Percentiles rank a stretch among this genome's conserved stretches.
These are phyloP conservation scores for Endoconidiophora polonica DNA, from an alignment of 2,329 filamentous ascomycete genomes.

Conservation along the genomic window DNA sequence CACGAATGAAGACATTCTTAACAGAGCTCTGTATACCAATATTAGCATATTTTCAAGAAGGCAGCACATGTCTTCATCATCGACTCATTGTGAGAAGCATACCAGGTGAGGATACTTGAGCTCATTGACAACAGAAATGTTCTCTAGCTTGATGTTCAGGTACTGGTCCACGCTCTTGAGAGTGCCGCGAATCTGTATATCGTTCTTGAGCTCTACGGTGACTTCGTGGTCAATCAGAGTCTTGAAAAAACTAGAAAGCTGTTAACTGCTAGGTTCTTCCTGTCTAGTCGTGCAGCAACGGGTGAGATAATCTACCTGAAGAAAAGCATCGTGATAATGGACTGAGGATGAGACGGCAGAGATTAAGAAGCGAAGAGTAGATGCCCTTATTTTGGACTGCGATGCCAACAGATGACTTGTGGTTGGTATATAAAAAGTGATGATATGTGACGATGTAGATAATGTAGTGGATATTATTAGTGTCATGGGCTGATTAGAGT, in stretches of 20 bases:
- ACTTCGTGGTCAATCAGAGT: slow-evolving; percentile 95
- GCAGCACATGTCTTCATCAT: neutral
- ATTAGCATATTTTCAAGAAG: neutral
- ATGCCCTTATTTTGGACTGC: no score
- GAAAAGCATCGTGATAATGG: slow-evolving; percentile 25
- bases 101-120: slow-evolving; percentile 89
- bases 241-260: slow-evolving; percentile 69
- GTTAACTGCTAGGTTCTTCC: neutral
- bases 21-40: slow-evolving; percentile 45
- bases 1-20: slow-evolving; percentile 91
- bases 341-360: slow-evolving; percentile 4
- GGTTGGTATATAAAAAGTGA: no score
- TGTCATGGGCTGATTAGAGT: no score
- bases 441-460: no score
- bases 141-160: slow-evolving; percentile 96
- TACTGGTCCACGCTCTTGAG: slow-evolving; percentile 98
- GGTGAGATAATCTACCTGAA: slow-evolving; percentile 24
- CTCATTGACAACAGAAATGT: slow-evolving; percentile 84
- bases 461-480: no score
- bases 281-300: neutral
- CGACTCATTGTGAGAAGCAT: slow-evolving; percentile 15
- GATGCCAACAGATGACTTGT: no score
- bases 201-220: slow-evolving; percentile 97
- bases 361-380: neutral
- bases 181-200: slow-evolving; percentile 89